Evolutionary conservation across 805 yeast species (phyloP), one percentile per base, ranked within the genome.

Genomic region (Martiniozyma abietophila): DNA sequence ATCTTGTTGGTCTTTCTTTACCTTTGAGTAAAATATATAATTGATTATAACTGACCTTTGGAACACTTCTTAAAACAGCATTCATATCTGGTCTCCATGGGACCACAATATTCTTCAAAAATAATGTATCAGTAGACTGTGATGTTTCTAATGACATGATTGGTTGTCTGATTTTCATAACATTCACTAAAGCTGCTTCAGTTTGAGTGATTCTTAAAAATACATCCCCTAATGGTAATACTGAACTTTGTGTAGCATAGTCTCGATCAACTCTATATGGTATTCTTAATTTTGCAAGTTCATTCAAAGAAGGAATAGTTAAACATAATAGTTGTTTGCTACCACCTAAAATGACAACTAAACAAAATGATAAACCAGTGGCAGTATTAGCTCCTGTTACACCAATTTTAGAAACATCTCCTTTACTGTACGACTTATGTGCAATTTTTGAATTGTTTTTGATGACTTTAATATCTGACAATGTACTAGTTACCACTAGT

Each of bases 1-100:
- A 15, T 4, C 30, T 67, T 59, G 29, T 32, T 1, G 79, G 74
- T 42, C 95, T 68, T 35, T 74, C 71, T 0, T 77, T 78, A 1
- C 96, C 96, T 5, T 81, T 83, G 25, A 89, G 65, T 28, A 84
- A 50, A 9, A 49, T 35, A 39, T 80, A 78, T 34, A 92, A 62
- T 41, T 83, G 94, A 1, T 67, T 64, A 16, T 69, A 54, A 2
- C 76, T 61, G n/a, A 79, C 67, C 41, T 68, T 65, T 14, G 74
- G 73, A 0, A 80, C 49, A 3, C 96, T 96, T 44, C 79, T 74
- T 6, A 92, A 83, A 92, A 96, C 82, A 54, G 80, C 89, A 28
- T 82, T 62, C 6, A 83, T 74, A 4, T 73, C 66, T 2, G 98
- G 99, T 31, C 97, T 67, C 21, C 74, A 71, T 2, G 95, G 94